phyloP scores from a whole-genome alignment of 805 yeast genomes.

The Candida arabinofermentans region DNA sequence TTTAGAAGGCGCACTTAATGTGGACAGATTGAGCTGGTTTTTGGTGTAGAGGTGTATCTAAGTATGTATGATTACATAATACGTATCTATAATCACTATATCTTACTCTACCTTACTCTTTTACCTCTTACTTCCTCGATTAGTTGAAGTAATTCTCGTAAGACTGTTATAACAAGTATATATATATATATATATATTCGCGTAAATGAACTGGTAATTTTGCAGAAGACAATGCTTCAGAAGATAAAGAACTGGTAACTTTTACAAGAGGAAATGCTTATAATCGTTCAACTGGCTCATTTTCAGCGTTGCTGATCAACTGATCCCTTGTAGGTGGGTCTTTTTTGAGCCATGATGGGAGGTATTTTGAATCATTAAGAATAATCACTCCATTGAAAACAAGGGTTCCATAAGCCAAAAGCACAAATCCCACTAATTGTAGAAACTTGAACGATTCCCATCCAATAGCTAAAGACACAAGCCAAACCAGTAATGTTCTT shows the following conservation, averaged over 20 bases:
- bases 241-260: background rate
- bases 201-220: too few species aligned
- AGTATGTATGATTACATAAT: too few species aligned
- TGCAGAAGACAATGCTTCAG: too few species aligned
- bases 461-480: conserved; percentile 61
- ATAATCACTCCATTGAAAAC: conserved; percentile 65
- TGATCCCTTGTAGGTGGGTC: conserved; percentile 21
- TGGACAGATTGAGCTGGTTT: too few species aligned
- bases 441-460: conserved; percentile 68
- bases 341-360: conserved; percentile 44
- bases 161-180: background rate
- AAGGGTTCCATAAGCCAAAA: conserved; percentile 68
- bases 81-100: too few species aligned
- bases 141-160: too few species aligned
- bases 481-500: conserved; percentile 72
- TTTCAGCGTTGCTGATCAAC: conserved; percentile 32
- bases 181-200: background rate
- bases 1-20: too few species aligned
- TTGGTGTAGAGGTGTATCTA: too few species aligned
- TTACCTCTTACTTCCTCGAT: too few species aligned
- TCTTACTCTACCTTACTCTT: too few species aligned
- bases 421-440: conserved; percentile 60
- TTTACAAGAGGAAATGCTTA: conserved; percentile 2
- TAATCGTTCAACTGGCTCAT: conserved; percentile 40
- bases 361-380: conserved; percentile 43